Conservation (phyloP, 192 early-diverging fungal genomes). For the Lobosporangium transversale region DNA sequence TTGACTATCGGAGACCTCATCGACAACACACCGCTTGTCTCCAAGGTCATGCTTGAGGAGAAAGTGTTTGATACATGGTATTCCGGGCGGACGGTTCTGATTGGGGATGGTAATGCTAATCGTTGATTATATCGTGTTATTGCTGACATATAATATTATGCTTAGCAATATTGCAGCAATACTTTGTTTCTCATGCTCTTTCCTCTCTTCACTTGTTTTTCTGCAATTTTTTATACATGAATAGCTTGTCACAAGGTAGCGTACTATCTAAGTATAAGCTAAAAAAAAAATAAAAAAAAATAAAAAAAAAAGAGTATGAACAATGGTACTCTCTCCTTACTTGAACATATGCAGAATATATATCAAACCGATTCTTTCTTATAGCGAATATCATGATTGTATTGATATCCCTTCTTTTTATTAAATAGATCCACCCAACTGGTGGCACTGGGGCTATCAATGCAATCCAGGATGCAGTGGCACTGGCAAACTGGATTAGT, state of each 20-base stretch:
- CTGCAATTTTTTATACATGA: not conserved
- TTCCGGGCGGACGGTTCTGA: slow-evolving; percentile 11
- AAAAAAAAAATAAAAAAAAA: too few species aligned
- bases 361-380: too few species aligned
- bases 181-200: not conserved
- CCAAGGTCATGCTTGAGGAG: slow-evolving; percentile 35
- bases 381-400: too few species aligned
- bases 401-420: too few species aligned
- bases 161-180: not conserved
- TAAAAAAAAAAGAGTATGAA: too few species aligned
- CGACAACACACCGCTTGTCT: slow-evolving; percentile 12
- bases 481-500: not conserved
- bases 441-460: slow-evolving; percentile 5
- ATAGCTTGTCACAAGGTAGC: slow-evolving; percentile 7
- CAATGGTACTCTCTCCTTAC: too few species aligned
- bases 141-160: not conserved
- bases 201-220: too few species aligned
- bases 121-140: too few species aligned
- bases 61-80: slow-evolving; percentile 44
- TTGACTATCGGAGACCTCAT: slow-evolving; percentile 17
- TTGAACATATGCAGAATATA: too few species aligned
- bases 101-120: slow-evolving; percentile 41
- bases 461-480: slow-evolving; percentile 27
- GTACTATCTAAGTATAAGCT: too few species aligned
- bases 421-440: slow-evolving; percentile 8